These are phyloP conservation scores for Mucor racemosus DNA, from an alignment of 371 early-diverging fungal genomes.

Conservation along the genomic window DNA sequence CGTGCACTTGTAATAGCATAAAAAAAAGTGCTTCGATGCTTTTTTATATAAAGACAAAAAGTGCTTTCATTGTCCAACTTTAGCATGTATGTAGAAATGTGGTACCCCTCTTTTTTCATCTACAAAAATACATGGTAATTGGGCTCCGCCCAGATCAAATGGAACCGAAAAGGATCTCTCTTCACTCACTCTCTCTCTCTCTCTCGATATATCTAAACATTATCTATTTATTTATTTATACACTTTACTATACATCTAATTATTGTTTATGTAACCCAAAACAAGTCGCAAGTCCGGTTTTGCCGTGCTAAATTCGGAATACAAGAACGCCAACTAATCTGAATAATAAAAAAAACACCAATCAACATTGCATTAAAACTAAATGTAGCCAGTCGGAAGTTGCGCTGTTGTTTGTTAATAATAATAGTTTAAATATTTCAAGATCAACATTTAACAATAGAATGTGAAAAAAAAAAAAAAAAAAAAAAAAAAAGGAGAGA, in stretches of 20 bases:
- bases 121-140: not conserved
- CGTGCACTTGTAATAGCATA: slow-evolving; percentile 10
- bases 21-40: slow-evolving; percentile 16
- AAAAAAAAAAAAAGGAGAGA: not conserved
- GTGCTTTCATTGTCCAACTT: slow-evolving; percentile 12
- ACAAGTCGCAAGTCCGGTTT: slow-evolving; percentile 16
- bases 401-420: slow-evolving; percentile 4
- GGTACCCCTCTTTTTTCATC: not conserved
- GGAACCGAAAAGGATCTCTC: no score
- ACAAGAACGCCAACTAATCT: slow-evolving; percentile 2
- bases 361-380: not conserved
- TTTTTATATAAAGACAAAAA: not conserved
- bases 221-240: slow-evolving; percentile 3
- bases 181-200: not conserved
- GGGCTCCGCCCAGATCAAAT: not conserved
- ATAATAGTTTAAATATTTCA: not conserved
- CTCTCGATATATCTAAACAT: not conserved
- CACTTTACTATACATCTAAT: not conserved
- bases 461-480: slow-evolving; percentile 6
- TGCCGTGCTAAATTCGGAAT: slow-evolving; percentile 1
- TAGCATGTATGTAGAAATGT: not conserved
- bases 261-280: slow-evolving; percentile 12
- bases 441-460: slow-evolving; percentile 9
- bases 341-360: not conserved
- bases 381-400: not conserved